A percentile compares a stretch with the other conserved stretches of the same genome.
Evolutionary conservation across 2,329 filamentous ascomycete genomes (phyloP).

Genomic region (Penicillium decumbens): DNA sequence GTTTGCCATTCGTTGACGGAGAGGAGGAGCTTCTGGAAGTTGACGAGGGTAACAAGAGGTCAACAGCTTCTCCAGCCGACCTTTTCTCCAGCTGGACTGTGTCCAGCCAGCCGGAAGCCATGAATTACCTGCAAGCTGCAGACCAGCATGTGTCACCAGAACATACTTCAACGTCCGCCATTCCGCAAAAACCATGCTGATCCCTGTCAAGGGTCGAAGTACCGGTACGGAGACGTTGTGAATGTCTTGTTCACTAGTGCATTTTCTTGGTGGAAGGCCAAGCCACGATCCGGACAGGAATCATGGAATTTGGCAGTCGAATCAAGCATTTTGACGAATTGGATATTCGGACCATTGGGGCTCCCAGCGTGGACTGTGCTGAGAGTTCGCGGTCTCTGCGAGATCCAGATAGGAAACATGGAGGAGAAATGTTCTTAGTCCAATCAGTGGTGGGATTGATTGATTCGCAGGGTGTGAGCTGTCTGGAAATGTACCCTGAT

Average conservation of each 20-base stretch:
- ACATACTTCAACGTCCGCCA: constrained; percentile 9
- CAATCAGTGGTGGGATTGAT: constrained; percentile 24
- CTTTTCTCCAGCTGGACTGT: constrained; percentile 10
- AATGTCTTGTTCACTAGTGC: not conserved
- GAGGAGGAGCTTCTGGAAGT: constrained; percentile 15
- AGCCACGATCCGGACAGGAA: not conserved
- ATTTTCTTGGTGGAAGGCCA: not conserved
- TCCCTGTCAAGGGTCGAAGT: constrained; percentile 39
- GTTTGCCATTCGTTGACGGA: constrained; percentile 7
- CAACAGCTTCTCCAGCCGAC: not conserved
- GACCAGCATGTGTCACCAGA: constrained; percentile 18
- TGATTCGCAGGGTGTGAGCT: constrained; percentile 11
- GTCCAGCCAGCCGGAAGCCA: constrained; percentile 17
- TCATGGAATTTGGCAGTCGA: constrained; percentile 10
- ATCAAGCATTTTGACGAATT: constrained; percentile 25
- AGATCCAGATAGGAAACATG: constrained; percentile 1
- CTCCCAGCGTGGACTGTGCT: constrained; percentile 21
- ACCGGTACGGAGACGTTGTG: not conserved
- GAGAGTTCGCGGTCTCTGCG: constrained; percentile 9
- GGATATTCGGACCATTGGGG: not conserved
- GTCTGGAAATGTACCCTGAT: constrained; percentile 21
- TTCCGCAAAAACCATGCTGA: constrained; percentile 11
- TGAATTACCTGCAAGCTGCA: constrained; percentile 15
- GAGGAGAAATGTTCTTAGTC: constrained; percentile 25
- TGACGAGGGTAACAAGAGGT: constrained; percentile 1